A percentile compares a stretch with the other conserved stretches of the same genome.
Evolutionary conservation across 1,284 basidiomycete genomes (phyloP).

Genomic region (Amylostereum chailletii): DNA sequence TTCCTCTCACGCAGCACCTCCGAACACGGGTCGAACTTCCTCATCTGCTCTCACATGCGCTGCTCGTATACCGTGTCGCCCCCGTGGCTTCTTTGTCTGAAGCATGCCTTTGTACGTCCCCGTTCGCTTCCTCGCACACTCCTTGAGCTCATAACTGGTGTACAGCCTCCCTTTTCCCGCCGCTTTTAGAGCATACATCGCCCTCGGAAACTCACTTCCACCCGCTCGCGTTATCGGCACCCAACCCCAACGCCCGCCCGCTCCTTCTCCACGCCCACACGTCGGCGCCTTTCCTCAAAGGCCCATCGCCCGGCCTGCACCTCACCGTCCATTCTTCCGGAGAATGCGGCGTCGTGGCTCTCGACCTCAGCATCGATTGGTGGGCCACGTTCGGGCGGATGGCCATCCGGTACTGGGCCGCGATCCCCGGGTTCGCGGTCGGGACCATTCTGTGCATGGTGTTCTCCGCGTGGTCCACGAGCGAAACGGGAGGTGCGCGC

Average conservation of each 20-base stretch:
- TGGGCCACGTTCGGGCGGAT: slow-evolving; percentile 60
- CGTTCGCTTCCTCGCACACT: not conserved
- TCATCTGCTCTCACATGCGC: slow-evolving; percentile 41
- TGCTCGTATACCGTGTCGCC: slow-evolving; percentile 54
- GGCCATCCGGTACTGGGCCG: slow-evolving; percentile 65
- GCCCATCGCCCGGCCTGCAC: slow-evolving; percentile 30
- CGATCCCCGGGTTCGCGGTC: slow-evolving; percentile 59
- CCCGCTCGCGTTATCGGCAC: slow-evolving; percentile 27
- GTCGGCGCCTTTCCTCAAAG: slow-evolving; percentile 53
- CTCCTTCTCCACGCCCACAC: slow-evolving; percentile 67
- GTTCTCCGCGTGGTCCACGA: slow-evolving; percentile 39
- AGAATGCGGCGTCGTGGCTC: slow-evolving; percentile 34
- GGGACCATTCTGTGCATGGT: slow-evolving; percentile 53
- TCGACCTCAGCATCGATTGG: slow-evolving; percentile 58
- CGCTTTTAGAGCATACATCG: slow-evolving; percentile 51
- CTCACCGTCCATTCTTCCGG: slow-evolving; percentile 53
- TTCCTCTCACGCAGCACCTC: slow-evolving; percentile 26
- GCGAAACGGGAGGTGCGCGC: slow-evolving; percentile 24
- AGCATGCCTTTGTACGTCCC: slow-evolving; percentile 17
- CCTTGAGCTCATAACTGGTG: slow-evolving; percentile 2
- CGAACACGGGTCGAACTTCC: slow-evolving; percentile 20
- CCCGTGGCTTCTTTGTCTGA: slow-evolving; percentile 13
- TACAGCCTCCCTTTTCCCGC: slow-evolving; percentile 40
- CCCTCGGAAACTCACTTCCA: slow-evolving; percentile 66
- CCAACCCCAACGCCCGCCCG: slow-evolving; percentile 20